Evolutionary conservation across 495 filamentous ascomycete species (phyloP).

Genomic region (Podospora pseudopauciseta): DNA sequence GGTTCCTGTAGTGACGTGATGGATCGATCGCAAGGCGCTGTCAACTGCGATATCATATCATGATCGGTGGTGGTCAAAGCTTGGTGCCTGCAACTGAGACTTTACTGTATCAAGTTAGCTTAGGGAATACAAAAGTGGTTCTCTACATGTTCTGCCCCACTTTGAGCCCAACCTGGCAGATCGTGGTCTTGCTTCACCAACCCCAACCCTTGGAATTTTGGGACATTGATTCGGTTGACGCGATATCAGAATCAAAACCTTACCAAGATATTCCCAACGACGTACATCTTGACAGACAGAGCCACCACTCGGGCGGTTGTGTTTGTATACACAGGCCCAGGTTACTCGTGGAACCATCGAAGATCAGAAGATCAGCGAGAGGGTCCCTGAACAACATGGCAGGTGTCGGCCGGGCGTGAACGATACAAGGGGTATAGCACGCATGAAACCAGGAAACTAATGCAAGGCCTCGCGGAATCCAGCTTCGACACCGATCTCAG

Average conservation of each 20-base stretch:
- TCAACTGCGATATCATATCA: neutral
- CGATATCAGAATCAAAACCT: neutral
- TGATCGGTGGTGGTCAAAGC: neutral
- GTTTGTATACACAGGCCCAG: neutral
- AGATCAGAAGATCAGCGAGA: neutral
- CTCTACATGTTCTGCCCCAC: neutral
- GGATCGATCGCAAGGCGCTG: neutral
- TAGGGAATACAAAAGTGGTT: neutral
- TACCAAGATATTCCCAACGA: neutral
- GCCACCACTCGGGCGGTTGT: neutral
- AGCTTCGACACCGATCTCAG: constrained; percentile 16
- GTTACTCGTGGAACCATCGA: neutral
- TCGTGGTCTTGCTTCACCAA: neutral
- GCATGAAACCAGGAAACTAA: constrained; percentile 29
- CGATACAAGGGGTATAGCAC: constrained; percentile 13
- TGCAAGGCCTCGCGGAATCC: constrained; percentile 20
- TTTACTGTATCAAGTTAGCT: constrained; percentile 11
- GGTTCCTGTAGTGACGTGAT: neutral
- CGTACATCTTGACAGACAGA: too few species aligned
- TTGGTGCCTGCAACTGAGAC: neutral
- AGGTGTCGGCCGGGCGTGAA: constrained; percentile 9
- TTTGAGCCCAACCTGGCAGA: neutral
- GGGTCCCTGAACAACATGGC: neutral
- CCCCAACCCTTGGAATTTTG: neutral
- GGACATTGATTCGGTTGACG: neutral